phyloP scores from a whole-genome alignment of 177 flowering plant genomes.

The Vitis hybrid region DNA sequence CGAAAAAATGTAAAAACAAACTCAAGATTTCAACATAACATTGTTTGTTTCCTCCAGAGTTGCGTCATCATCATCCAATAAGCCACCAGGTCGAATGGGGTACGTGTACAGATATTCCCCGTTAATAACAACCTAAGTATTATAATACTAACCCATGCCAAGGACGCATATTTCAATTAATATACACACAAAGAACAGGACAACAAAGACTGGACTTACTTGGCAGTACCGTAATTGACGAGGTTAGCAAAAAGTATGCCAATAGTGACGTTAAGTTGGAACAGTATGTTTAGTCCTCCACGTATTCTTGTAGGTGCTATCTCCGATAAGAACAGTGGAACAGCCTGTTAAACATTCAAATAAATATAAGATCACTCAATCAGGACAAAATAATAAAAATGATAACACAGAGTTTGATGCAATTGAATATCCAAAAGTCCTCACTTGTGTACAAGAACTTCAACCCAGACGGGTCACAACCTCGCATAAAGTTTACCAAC shows the following conservation, averaged over 20 bases:
- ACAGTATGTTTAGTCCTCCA: conserved; percentile 86
- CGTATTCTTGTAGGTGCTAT: conserved; percentile 97
- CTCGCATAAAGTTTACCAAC: too few relatives aligned
- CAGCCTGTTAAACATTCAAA: conserved; percentile 53
- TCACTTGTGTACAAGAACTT: too few relatives aligned
- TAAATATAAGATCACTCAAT: background rate
- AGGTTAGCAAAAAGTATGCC: conserved; percentile 93
- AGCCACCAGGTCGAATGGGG: background rate
- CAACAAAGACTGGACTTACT: conserved; percentile 40
- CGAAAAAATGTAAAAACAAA: too few relatives aligned
- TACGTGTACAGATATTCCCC: background rate
- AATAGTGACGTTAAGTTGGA: conserved; percentile 86
- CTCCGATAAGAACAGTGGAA: conserved; percentile 90
- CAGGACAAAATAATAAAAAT: background rate
- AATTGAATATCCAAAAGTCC: too few relatives aligned
- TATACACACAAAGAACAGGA: too few relatives aligned
- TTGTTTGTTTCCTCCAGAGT: too few relatives aligned
- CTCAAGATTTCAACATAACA: too few relatives aligned
- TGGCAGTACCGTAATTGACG: conserved; percentile 79
- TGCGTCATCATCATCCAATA: background rate
- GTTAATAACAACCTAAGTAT: background rate
- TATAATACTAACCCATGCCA: background rate
- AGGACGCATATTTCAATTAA: too few relatives aligned
- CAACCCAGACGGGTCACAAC: too few relatives aligned
- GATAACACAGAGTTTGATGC: too few relatives aligned